Conservation (phyloP, 2,329 filamentous ascomycete genomes). For the Fusarium fracticaudum region DNA sequence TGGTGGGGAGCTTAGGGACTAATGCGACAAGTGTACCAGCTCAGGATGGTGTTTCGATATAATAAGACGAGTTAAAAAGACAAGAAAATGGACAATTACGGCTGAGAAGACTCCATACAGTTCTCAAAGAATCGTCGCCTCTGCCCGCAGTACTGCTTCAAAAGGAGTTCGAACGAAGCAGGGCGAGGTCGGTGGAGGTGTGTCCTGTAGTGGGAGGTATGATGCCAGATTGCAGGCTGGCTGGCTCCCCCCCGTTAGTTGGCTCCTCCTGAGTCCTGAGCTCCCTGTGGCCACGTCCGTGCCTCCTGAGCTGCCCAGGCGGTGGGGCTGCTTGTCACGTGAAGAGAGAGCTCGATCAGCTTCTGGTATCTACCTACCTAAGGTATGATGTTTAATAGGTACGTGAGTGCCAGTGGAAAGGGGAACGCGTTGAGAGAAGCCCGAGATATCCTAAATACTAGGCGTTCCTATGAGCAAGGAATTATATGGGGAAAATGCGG, state of each 20-base stretch:
- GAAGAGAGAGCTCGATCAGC: constrained; percentile 27
- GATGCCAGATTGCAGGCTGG: constrained; percentile 58
- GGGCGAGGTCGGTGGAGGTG: constrained; percentile 38
- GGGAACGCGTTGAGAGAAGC: neutral
- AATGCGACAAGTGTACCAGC: constrained; percentile 39
- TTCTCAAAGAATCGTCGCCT: constrained; percentile 38
- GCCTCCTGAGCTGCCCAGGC: constrained; percentile 40
- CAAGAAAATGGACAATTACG: constrained; percentile 32
- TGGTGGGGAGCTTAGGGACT: constrained; percentile 40
- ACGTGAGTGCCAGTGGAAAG: neutral
- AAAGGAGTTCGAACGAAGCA: constrained; percentile 32
- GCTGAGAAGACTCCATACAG: constrained; percentile 30
- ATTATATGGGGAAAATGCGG: neutral
- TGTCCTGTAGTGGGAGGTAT: constrained; percentile 47
- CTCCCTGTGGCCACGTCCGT: constrained; percentile 44
- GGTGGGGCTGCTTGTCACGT: constrained; percentile 42
- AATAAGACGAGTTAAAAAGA: constrained; percentile 25
- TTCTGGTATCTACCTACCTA: neutral
- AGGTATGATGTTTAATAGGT: neutral
- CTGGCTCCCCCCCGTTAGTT: constrained; percentile 19
- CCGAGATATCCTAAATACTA: neutral
- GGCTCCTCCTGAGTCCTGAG: constrained; percentile 46
- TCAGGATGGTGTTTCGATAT: constrained; percentile 32
- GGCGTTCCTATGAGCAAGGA: neutral
- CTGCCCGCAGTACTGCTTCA: constrained; percentile 46